A percentile compares a stretch with the other conserved stretches of the same genome.
Evolutionary conservation across 179 eudicot genomes (phyloP).

Genomic region (Nepenthes alata): DNA sequence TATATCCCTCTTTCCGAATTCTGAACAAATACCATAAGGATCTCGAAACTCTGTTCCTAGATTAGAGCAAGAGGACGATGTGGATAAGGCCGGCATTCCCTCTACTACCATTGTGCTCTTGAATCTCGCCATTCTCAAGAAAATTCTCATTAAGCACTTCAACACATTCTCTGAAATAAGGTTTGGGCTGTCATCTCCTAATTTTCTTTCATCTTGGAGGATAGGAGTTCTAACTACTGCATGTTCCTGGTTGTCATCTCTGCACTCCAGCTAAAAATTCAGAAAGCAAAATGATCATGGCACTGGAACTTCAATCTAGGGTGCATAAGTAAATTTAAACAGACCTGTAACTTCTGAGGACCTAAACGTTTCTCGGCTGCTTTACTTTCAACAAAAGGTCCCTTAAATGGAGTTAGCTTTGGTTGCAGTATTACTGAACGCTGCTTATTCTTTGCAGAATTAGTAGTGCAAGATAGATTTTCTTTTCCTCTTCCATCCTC

Average conservation of each 20-base stretch:
- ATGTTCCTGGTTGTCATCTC: constrained; percentile 19
- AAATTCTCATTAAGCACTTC: constrained; percentile 37
- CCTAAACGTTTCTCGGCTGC: constrained; percentile 15
- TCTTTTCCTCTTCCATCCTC: constrained; percentile 42
- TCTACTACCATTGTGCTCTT: constrained; percentile 22
- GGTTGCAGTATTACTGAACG: constrained; percentile 6
- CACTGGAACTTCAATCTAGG: background rate
- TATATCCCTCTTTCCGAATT: constrained; percentile 29
- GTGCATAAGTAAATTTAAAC: background rate
- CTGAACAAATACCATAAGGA: constrained; percentile 35
- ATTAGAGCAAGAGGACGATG: constrained; percentile 16
- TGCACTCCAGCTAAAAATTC: constrained; percentile 34
- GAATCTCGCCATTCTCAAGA: constrained; percentile 29
- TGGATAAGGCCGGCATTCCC: constrained; percentile 22
- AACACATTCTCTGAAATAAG: constrained; percentile 41
- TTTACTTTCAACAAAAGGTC: constrained; percentile 22
- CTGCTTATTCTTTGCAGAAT: constrained; percentile 19
- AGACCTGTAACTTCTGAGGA: constrained; percentile 30
- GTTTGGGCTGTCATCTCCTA: constrained; percentile 32
- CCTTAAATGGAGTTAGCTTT: constrained; percentile 15
- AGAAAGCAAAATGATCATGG: background rate
- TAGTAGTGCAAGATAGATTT: constrained; percentile 19
- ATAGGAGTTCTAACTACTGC: constrained; percentile 17
- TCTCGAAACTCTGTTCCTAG: constrained; percentile 27
- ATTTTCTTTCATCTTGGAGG: constrained; percentile 20